These are phyloP conservation scores for Fusarium tanahbumbuense DNA, from an alignment of 2,329 filamentous ascomycete genomes.

Conservation along the genomic window DNA sequence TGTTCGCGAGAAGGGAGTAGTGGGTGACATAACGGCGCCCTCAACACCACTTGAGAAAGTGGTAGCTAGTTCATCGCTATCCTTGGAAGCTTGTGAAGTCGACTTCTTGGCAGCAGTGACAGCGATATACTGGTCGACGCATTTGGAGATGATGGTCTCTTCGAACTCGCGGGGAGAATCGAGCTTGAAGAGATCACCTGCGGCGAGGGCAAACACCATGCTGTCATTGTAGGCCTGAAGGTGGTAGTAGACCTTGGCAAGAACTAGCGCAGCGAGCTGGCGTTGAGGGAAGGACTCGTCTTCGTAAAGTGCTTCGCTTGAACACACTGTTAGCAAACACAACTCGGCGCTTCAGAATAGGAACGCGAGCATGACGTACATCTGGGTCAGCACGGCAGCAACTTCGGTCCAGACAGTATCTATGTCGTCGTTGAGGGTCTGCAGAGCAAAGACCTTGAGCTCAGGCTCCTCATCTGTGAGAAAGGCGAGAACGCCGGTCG, in stretches of 20 bases:
- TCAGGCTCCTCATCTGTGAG: slow-evolving; percentile 94
- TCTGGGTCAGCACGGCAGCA: slow-evolving; percentile 89
- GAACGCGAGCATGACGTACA: slow-evolving; percentile 66
- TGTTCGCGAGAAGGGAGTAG: slow-evolving; percentile 94
- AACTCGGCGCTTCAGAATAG: neutral
- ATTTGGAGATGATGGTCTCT: slow-evolving; percentile 98
- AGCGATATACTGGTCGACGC: slow-evolving; percentile 96
- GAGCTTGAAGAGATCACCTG: slow-evolving; percentile 94
- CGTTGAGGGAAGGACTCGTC: slow-evolving; percentile 94
- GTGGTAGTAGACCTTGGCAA: slow-evolving; percentile 98
- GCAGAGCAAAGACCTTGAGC: slow-evolving; percentile 93
- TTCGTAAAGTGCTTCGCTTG: slow-evolving; percentile 95
- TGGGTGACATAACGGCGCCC: slow-evolving; percentile 84
- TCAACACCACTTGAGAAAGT: slow-evolving; percentile 79
- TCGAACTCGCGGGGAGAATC: slow-evolving; percentile 94
- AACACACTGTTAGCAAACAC: slow-evolving; percentile 25
- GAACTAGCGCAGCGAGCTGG: slow-evolving; percentile 91
- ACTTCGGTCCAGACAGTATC: slow-evolving; percentile 98
- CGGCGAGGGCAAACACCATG: slow-evolving; percentile 96
- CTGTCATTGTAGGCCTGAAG: slow-evolving; percentile 99
- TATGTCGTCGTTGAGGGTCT: slow-evolving; percentile 95
- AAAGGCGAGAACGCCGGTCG: slow-evolving; percentile 94
- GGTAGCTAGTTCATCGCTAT: slow-evolving; percentile 74
- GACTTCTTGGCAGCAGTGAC: slow-evolving; percentile 67
- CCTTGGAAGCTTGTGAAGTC: slow-evolving; percentile 57